These are phyloP conservation scores for Coffea humblotiana DNA, from an alignment of 305 asterid genomes.

Conservation along the genomic window DNA sequence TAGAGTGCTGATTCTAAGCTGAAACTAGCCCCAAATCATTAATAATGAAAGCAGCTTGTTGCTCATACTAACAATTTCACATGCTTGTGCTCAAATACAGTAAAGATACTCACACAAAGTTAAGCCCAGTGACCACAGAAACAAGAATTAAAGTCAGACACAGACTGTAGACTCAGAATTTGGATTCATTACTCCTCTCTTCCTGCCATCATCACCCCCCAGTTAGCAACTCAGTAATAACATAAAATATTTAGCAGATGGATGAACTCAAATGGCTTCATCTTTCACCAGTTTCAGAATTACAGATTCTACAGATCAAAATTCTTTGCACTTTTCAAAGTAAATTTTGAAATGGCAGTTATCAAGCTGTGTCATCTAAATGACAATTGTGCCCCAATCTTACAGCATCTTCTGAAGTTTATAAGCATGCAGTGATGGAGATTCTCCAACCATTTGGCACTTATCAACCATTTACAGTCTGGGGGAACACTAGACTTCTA, in stretches of 20 bases:
- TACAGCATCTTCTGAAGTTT: neutral
- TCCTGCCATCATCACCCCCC: neutral
- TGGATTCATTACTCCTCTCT: neutral
- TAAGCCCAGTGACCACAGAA: neutral
- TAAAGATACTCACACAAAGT: neutral
- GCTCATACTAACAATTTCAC: neutral
- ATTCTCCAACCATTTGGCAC: neutral
- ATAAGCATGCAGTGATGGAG: neutral
- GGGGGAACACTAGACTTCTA: neutral
- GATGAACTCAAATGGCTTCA: neutral
- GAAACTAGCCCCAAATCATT: neutral
- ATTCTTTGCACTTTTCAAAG: neutral
- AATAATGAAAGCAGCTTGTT: neutral
- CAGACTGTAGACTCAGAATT: neutral
- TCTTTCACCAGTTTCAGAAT: neutral
- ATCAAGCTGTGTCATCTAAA: neutral
- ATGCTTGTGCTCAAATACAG: neutral
- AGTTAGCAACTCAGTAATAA: neutral
- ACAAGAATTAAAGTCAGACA: neutral
- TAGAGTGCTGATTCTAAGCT: neutral
- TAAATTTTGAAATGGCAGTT: neutral
- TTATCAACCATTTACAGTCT: neutral
- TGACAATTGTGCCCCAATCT: neutral
- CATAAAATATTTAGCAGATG: neutral
- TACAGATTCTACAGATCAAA: neutral